Base-by-base conservation (phyloP, 495 filamentous ascomycete species). In the Amorphotheca resinae region DNA sequence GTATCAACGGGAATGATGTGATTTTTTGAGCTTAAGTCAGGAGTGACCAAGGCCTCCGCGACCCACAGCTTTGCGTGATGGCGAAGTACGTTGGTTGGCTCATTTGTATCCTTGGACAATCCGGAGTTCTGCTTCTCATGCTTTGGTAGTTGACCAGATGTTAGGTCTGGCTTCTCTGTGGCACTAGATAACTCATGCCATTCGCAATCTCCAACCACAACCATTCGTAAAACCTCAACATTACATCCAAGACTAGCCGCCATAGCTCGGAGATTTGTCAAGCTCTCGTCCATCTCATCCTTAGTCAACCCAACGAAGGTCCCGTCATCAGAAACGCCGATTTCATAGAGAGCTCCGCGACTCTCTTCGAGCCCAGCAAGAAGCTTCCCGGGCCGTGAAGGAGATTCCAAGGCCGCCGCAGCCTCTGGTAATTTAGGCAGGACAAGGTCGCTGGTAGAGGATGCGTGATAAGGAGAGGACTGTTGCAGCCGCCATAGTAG, bases 311-410 rank as follows among this genome's bases (percentile, higher is more conserved):
- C 91, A 32, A 93, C 79, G 46, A 96, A 80, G 0, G 80, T 84
- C 11, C 91, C 91, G 64, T 95, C 88, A 58, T 98, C 91, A 4
- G 87, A 79, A 16, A 98, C 87, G 0, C 91, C 91, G 55, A 98
- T 93, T 62, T 98, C 93, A 46, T 98, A 98, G 39, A 96, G 58
- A 0, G 93, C 93, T 14, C 91, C 91, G 45, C 82, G 79, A 28
- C 86, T 95, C 47, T 93, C 87, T 57, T 96, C 88, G 2, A 98
- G 69, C 1, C 91, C 85, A 3, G 87, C 81, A 9, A 85, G 64
- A 31, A 86, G 62, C 40, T 74, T 78, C 33, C 66, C 73, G 3
- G 77, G 76, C 44, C 76, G 77, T 18, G 68, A 55, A 14, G 76
- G 70, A 1, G 67, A 59, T 9, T 70, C 62, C 21, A 79, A 57